phyloP scores from a whole-genome alignment of 257 asterid genomes.

The Penstemon newberryi region DNA sequence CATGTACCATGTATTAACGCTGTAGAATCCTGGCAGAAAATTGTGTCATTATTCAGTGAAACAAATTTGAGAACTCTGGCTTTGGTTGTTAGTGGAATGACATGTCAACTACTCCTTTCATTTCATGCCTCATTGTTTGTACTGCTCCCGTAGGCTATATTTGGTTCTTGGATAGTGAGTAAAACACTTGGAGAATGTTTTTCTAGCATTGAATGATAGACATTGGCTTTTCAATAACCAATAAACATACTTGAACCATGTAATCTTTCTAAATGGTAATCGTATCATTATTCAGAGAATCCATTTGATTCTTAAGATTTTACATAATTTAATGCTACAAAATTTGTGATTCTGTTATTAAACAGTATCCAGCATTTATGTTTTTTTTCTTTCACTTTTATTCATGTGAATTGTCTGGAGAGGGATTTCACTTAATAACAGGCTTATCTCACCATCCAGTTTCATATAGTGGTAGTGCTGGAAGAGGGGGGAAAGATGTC shows the following conservation, averaged over 20 bases:
- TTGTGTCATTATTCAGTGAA: neutral
- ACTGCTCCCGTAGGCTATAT: too few relatives aligned
- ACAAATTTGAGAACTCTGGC: neutral
- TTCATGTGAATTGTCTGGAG: neutral
- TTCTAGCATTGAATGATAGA: too few relatives aligned
- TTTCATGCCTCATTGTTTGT: neutral
- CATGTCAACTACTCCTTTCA: neutral
- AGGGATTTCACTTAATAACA: neutral
- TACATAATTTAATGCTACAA: neutral
- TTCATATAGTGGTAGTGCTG: too few relatives aligned
- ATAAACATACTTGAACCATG: neutral
- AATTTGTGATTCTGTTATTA: conserved; percentile 4
- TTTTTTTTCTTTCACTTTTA: neutral
- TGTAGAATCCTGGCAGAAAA: neutral
- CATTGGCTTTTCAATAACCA: neutral
- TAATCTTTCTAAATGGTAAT: neutral
- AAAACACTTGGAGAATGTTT: too few relatives aligned
- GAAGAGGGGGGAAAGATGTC: too few relatives aligned
- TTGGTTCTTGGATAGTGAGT: too few relatives aligned
- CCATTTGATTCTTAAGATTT: neutral
- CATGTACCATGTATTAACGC: neutral
- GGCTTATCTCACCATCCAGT: too few relatives aligned
- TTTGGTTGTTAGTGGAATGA: neutral
- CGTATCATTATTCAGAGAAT: neutral
- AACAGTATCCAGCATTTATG: neutral